Percentiles rank a stretch among this genome's conserved stretches.
phyloP scores from a whole-genome alignment of 2,329 filamentous ascomycete species.

The Fusarium napiforme region DNA sequence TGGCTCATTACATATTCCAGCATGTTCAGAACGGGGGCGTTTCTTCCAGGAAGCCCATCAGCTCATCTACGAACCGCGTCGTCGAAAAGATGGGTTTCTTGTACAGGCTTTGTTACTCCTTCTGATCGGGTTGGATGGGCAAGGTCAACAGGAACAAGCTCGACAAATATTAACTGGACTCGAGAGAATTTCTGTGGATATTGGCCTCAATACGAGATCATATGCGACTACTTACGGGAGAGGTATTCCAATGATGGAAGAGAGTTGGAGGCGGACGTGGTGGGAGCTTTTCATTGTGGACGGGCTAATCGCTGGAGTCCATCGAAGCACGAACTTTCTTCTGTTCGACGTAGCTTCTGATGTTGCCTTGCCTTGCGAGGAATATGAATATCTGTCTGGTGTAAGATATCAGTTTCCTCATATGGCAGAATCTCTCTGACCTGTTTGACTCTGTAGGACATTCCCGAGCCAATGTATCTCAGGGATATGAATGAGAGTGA shows the following conservation, averaged over 20 bases:
- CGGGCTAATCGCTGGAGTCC: conserved; percentile 84
- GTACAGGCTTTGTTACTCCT: conserved; percentile 84
- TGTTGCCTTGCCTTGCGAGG: conserved; percentile 83
- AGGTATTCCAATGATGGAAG: conserved; percentile 76
- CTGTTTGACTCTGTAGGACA: conserved; percentile 53
- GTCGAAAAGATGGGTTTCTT: conserved; percentile 67
- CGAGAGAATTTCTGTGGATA: conserved; percentile 77
- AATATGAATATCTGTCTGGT: conserved; percentile 73
- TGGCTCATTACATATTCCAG: conserved; percentile 66
- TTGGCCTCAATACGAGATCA: conserved; percentile 77
- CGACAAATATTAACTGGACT: conserved; percentile 73
- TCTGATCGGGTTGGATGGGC: conserved; percentile 81
- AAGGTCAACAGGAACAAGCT: conserved; percentile 76
- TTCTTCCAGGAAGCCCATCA: conserved; percentile 69
- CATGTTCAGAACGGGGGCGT: conserved; percentile 56
- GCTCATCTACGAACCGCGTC: conserved; percentile 59
- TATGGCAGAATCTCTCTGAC: conserved; percentile 21
- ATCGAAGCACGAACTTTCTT: conserved; percentile 75
- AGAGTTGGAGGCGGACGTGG: conserved; percentile 90
- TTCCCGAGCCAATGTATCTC: conserved; percentile 70
- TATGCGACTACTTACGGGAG: conserved; percentile 74
- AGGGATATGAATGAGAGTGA: conserved; percentile 80
- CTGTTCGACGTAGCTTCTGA: conserved; percentile 74
- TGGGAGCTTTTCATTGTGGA: conserved; percentile 87
- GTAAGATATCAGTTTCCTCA: conserved; percentile 53